A percentile compares a stretch with the other conserved stretches of the same genome.
These are phyloP conservation scores for Aphanomyces invadans DNA, from an alignment of 352 stramenopile genomes.

Conservation along the genomic window DNA sequence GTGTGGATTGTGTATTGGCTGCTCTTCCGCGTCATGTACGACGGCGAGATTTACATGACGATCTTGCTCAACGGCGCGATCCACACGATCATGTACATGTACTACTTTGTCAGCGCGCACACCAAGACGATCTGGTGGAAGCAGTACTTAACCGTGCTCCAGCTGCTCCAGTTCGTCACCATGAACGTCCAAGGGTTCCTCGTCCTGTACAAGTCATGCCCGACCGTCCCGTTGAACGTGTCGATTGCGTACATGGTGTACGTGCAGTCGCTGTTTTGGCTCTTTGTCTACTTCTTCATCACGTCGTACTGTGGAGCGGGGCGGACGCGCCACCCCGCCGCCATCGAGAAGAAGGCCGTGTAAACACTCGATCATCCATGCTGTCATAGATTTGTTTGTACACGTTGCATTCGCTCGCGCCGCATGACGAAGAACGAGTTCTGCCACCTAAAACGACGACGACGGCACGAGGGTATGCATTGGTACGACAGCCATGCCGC, in stretches of 20 bases:
- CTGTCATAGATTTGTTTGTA: too few species aligned
- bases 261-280: slow-evolving; percentile 92
- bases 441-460: too few species aligned
- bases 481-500: too few species aligned
- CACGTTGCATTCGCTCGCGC: too few species aligned
- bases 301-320: slow-evolving; percentile 63
- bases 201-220: slow-evolving; percentile 74
- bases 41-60: slow-evolving; percentile 93
- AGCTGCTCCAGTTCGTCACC: slow-evolving; percentile 89
- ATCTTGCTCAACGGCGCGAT: slow-evolving; percentile 95
- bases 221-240: slow-evolving; percentile 58
- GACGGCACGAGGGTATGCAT: too few species aligned
- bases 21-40: slow-evolving; percentile 87
- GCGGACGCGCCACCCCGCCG: slow-evolving; percentile 12
- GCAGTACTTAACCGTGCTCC: slow-evolving; percentile 89
- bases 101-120: slow-evolving; percentile 96
- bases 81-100: slow-evolving; percentile 98
- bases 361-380: too few species aligned
- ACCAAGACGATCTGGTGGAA: slow-evolving; percentile 97
- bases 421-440: too few species aligned
- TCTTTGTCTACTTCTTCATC: slow-evolving; percentile 97
- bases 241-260: slow-evolving; percentile 87
- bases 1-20: slow-evolving; percentile 95
- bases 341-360: too few species aligned
- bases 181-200: slow-evolving; percentile 62